Percentiles rank a stretch among this genome's conserved stretches.
These are phyloP conservation scores for Dorcoceras hygrometricum DNA, from an alignment of 257 asterid species.

Conservation along the genomic window DNA sequence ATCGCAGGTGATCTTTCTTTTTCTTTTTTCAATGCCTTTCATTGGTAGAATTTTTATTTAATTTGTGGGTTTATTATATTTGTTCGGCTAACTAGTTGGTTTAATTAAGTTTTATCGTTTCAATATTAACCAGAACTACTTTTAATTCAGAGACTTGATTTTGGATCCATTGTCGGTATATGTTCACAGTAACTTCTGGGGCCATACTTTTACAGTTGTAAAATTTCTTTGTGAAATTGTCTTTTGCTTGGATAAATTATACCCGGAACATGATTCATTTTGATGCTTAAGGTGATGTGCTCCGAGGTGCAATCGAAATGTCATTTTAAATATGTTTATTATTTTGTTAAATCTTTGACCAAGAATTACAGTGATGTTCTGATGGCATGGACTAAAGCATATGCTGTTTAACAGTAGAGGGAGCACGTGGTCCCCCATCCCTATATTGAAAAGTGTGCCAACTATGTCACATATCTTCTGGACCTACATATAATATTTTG, in stretches of 20 bases:
- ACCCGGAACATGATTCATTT: background rate
- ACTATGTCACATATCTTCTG: constrained; percentile 17
- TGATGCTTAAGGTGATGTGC: too few species aligned
- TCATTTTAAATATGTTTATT: background rate
- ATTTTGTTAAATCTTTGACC: constrained; percentile 21
- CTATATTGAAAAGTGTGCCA: constrained; percentile 46
- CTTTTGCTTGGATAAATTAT: background rate
- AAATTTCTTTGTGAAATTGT: background rate
- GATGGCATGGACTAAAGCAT: background rate
- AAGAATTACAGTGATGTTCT: constrained; percentile 7
- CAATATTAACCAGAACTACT: background rate
- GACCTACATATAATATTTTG: too few species aligned
- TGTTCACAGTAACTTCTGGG: background rate
- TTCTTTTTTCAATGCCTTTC: background rate
- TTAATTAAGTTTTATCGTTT: background rate
- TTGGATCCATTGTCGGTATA: background rate
- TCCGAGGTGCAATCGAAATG: too few species aligned
- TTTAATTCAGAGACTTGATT: background rate
- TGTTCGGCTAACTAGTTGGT: background rate
- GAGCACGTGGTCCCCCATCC: constrained; percentile 43
- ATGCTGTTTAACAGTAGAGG: background rate
- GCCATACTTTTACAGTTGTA: background rate
- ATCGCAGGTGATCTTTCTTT: constrained; percentile 60
- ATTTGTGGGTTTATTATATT: background rate
- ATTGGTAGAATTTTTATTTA: constrained; percentile 8